Percentiles rank a stretch among this genome's conserved stretches.
phyloP scores from a whole-genome alignment of 257 asterid species.

The Solanum chilense region DNA sequence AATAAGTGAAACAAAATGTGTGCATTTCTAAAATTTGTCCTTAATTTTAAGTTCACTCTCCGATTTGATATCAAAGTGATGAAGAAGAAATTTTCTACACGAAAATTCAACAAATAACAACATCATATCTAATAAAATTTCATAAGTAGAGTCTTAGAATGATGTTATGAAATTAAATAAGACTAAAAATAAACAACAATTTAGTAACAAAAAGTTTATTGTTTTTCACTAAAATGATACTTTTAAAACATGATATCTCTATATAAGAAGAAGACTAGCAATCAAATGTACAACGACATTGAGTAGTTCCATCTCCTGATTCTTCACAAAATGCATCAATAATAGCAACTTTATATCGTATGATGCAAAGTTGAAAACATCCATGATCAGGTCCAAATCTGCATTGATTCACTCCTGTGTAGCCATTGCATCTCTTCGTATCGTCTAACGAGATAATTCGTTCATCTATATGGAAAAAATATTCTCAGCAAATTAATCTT shows the following conservation, averaged over 20 bases:
- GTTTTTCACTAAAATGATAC: neutral
- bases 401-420: neutral
- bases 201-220: neutral
- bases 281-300: neutral
- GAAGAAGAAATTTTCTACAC: neutral
- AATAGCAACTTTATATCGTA: neutral
- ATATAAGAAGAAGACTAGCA: neutral
- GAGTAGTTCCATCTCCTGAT: neutral
- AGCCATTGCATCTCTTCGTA: neutral
- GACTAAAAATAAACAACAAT: neutral
- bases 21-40: too few species aligned
- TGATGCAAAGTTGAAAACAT: neutral
- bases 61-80: neutral
- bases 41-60: neutral
- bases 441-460: neutral
- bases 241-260: neutral
- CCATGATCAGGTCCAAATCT: constrained; percentile 2
- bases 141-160: neutral
- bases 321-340: neutral
- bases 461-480: neutral
- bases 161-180: neutral
- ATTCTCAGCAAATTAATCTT: neutral
- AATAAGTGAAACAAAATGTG: too few species aligned
- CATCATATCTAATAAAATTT: neutral
- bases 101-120: neutral